These are phyloP conservation scores for Fraxinus baroniana DNA, from an alignment of 305 asterid species.

Conservation along the genomic window DNA sequence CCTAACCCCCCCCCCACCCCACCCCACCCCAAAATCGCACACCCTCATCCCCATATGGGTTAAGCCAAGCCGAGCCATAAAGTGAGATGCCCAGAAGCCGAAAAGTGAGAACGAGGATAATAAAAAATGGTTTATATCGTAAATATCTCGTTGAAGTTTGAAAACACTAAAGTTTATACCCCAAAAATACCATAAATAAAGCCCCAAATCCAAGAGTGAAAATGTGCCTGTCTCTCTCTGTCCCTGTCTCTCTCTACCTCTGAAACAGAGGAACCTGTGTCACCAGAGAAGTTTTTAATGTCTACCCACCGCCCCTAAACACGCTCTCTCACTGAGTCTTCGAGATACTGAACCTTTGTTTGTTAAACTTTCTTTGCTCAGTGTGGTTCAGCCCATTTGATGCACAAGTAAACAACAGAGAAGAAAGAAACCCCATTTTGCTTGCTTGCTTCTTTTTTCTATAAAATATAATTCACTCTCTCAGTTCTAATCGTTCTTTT, in stretches of 20 bases:
- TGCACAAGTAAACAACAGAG: background rate
- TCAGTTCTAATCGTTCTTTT: background rate
- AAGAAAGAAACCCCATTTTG: background rate
- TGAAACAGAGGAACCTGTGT: background rate
- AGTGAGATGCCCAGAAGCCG: slow-evolving; percentile 10
- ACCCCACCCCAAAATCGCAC: background rate
- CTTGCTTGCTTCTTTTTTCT: background rate
- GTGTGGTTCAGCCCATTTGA: background rate
- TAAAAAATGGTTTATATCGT: slow-evolving; percentile 16
- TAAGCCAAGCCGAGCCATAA: slow-evolving; percentile 22
- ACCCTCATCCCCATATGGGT: background rate
- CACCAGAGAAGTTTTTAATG: slow-evolving; percentile 49
- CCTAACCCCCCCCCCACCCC: no score
- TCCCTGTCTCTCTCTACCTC: slow-evolving; percentile 33
- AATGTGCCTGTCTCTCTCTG: slow-evolving; percentile 31
- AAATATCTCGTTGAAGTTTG: slow-evolving; percentile 20
- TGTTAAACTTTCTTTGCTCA: slow-evolving; percentile 23
- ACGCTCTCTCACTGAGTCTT: slow-evolving; percentile 18
- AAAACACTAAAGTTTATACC: background rate
- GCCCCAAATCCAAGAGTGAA: slow-evolving; percentile 47
- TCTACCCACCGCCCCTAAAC: slow-evolving; percentile 48
- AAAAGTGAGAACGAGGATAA: background rate
- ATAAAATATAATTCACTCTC: background rate
- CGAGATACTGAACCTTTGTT: slow-evolving; percentile 26
- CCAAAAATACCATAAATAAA: slow-evolving; percentile 37